These are phyloP conservation scores for Galerina sulciceps DNA, from an alignment of 768 basidiomycete genomes.

Conservation along the genomic window DNA sequence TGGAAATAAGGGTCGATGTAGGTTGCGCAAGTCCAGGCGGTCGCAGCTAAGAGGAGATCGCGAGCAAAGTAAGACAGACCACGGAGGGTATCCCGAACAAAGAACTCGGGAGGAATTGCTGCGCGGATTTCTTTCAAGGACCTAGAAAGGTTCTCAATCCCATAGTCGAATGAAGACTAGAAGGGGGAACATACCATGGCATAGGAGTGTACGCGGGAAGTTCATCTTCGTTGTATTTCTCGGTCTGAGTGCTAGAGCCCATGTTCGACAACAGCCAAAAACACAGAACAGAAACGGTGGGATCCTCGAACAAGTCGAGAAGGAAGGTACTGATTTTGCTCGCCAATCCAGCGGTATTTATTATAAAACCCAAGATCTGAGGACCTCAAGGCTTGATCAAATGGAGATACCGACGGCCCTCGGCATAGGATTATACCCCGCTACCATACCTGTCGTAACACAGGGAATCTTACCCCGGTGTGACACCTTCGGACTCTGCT, in stretches of 20 bases:
- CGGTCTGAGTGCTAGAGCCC: constrained; percentile 19
- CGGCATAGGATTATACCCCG: constrained; percentile 2
- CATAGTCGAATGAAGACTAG: background rate
- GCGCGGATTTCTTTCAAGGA: constrained; percentile 53
- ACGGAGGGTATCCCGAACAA: constrained; percentile 43
- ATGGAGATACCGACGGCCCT: constrained; percentile 13
- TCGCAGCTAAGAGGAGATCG: constrained; percentile 47
- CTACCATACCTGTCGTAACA: constrained; percentile 4
- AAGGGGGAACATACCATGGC: constrained; percentile 40
- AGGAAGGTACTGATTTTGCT: constrained; percentile 8
- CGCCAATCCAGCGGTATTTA: constrained; percentile 16
- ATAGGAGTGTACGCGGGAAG: constrained; percentile 50
- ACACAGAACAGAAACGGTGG: constrained; percentile 10
- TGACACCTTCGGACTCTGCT: constrained; percentile 5
- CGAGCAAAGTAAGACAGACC: constrained; percentile 48
- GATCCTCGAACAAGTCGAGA: constrained; percentile 2
- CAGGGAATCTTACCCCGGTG: constrained; percentile 7
- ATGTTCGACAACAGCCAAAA: constrained; percentile 20
- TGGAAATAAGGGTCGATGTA: constrained; percentile 48
- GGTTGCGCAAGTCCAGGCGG: constrained; percentile 46
- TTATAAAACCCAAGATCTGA: constrained; percentile 15
- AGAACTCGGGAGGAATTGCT: constrained; percentile 50
- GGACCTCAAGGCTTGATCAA: background rate
- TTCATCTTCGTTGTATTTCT: constrained; percentile 40
- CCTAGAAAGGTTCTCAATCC: constrained; percentile 29